phyloP scores from a whole-genome alignment of 169 alveolate genomes.

The Plasmodium falciparum region DNA sequence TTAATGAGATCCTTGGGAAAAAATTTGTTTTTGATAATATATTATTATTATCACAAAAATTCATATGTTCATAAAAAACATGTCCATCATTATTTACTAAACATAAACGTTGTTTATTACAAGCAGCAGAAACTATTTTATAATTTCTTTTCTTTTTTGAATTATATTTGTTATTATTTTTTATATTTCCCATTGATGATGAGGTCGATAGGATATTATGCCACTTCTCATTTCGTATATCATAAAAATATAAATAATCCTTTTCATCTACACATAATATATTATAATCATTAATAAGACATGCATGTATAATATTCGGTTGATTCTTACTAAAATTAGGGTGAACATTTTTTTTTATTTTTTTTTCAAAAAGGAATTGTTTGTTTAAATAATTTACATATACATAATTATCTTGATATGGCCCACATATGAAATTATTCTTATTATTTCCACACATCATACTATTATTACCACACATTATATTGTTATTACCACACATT shows the following conservation, averaged over 20 bases:
- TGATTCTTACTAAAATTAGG: background rate
- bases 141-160: background rate
- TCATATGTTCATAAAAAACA: slow-evolving; percentile 24
- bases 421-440: too few relatives aligned
- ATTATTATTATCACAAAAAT: background rate
- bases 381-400: slow-evolving; percentile 14
- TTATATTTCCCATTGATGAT: too few relatives aligned
- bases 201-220: background rate
- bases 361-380: slow-evolving; percentile 41
- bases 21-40: slow-evolving; percentile 9
- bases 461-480: too few relatives aligned
- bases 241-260: slow-evolving; percentile 44
- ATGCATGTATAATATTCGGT: background rate
- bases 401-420: slow-evolving; percentile 6
- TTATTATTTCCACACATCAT: too few relatives aligned
- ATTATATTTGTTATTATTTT: background rate
- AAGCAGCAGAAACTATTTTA: slow-evolving; percentile 20
- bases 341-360: slow-evolving; percentile 35
- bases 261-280: slow-evolving; percentile 28
- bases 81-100: slow-evolving; percentile 15
- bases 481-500: too few relatives aligned
- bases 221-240: slow-evolving; percentile 62
- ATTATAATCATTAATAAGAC: slow-evolving; percentile 37
- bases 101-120: slow-evolving; percentile 49
- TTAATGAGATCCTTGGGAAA: slow-evolving; percentile 10